These are phyloP conservation scores for Mortierella sp. DNA, from an alignment of 371 early-diverging fungal genomes.

Conservation along the genomic window DNA sequence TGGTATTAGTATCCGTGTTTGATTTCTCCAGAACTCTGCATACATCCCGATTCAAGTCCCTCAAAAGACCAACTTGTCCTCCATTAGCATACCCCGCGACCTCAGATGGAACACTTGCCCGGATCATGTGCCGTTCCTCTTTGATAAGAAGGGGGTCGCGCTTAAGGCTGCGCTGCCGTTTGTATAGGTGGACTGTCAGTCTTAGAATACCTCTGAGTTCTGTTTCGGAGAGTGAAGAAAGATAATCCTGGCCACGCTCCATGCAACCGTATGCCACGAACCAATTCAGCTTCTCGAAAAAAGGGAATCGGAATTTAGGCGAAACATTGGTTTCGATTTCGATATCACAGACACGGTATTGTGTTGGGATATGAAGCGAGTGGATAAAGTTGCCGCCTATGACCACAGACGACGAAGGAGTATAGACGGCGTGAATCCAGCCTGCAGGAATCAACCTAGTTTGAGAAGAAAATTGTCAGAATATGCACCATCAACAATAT, in stretches of 20 bases:
- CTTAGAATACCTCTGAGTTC: slow-evolving; percentile 38
- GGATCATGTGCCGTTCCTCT: slow-evolving; percentile 47
- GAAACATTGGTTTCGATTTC: slow-evolving; percentile 87
- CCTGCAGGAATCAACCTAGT: slow-evolving; percentile 91
- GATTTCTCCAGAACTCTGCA: slow-evolving; percentile 4
- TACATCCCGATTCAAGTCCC: slow-evolving; percentile 19
- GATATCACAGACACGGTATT: slow-evolving; percentile 75
- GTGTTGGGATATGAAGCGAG: slow-evolving; percentile 77
- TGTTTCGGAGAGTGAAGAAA: slow-evolving; percentile 23
- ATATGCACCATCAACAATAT: background rate
- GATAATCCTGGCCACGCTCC: slow-evolving; percentile 34
- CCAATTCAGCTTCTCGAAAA: slow-evolving; percentile 85
- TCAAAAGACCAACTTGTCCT: slow-evolving; percentile 23
- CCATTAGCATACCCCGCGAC: slow-evolving; percentile 12
- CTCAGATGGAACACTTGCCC: slow-evolving; percentile 44
- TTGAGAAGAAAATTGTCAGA: background rate
- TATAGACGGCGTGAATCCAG: slow-evolving; percentile 96
- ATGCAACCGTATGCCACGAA: slow-evolving; percentile 66
- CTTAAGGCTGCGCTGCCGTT: slow-evolving; percentile 40
- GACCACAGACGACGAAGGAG: slow-evolving; percentile 87
- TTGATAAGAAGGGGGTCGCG: slow-evolving; percentile 24
- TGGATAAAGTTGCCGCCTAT: slow-evolving; percentile 96
- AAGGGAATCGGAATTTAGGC: slow-evolving; percentile 87
- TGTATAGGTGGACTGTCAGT: slow-evolving; percentile 36
- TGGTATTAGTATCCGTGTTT: background rate